Evolutionary conservation across 371 early-diverging fungal species (phyloP).

Genomic region (Apophysomyces trapeziformis): DNA sequence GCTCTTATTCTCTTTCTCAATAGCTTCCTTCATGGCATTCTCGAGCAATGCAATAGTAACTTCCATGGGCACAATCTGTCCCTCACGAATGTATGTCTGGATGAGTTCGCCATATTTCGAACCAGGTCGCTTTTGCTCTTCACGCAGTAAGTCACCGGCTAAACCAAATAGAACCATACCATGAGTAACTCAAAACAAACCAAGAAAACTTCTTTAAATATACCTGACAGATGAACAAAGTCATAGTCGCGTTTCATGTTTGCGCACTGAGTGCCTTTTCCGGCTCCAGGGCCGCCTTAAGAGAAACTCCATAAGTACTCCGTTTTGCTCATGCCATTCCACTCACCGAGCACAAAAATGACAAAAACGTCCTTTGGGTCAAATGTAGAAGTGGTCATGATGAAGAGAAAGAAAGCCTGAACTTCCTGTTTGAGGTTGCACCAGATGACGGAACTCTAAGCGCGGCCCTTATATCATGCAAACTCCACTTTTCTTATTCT

Average conservation of each 20-base stretch:
- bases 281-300: slow-evolving; percentile 84
- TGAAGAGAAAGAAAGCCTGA: slow-evolving; percentile 5
- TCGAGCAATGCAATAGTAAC: slow-evolving; percentile 92
- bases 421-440: neutral
- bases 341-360: slow-evolving; percentile 76
- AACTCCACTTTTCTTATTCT: neutral
- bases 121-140: slow-evolving; percentile 83
- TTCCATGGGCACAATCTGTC: slow-evolving; percentile 94
- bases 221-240: slow-evolving; percentile 94
- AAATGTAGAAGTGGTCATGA: slow-evolving; percentile 31
- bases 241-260: slow-evolving; percentile 88
- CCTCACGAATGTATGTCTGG: slow-evolving; percentile 88
- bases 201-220: neutral
- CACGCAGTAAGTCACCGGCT: slow-evolving; percentile 97
- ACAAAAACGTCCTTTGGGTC: slow-evolving; percentile 61
- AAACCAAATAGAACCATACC: too few relatives aligned
- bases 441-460: slow-evolving; percentile 4
- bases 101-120: slow-evolving; percentile 92
- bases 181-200: neutral
- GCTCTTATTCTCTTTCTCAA: slow-evolving; percentile 47
- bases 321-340: neutral
- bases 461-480: slow-evolving; percentile 13
- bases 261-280: slow-evolving; percentile 95
- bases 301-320: neutral
- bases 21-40: slow-evolving; percentile 81